Evolutionary conservation across 2,329 filamentous ascomycete species (phyloP), one percentile per base, ranked within the genome.

Genomic region (Cytospora mali): DNA sequence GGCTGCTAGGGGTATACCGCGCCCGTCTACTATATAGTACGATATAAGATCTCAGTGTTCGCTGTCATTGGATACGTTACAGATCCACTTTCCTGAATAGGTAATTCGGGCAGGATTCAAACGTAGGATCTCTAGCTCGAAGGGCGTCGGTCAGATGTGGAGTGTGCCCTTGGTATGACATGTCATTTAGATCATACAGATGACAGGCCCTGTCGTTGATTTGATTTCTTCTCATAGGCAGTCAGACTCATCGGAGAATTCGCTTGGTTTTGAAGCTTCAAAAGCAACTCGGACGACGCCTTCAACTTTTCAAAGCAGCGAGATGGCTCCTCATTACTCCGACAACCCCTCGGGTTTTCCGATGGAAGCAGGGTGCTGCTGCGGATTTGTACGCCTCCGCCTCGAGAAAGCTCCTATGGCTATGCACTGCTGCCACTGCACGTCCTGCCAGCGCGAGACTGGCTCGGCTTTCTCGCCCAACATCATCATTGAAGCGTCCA

Each of bases 361-460:
- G 10, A 61, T 77, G 65, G 62, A 71, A 33, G 75, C 75, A 62
- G 87, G 86, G 62, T 91, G 90, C 72, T 83, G 85, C 58, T 91
- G 88, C 73, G 87, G 87, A 16, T 86, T 89, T 69, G 80, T 89
- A 67, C 89, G 88, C 72, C 89, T 91, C 72, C 75, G 87, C 14
- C 79, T 86, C 33, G 84, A 85, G 68, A 75, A 88, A 2, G 76
- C 88, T n/a, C 73, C 79, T 23, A 69, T 81, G 49, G 65, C 77
- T 57, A 74, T 77, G 35, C 76, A 82, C 68, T 78, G 75, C 74
- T 82, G 80, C 71, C 76, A 80, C 70, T 82, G 80, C 71, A 77
- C 76, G 27, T 69, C 71, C 63, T 82, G 80, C 71, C 79, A 81
- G 67, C 75, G 73, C 59, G 77, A 80, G 68, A 76, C 75, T 18